Evolutionary conservation across 176 grass and related monocot genomes (phyloP), one percentile per base, ranked within the genome.

Genomic region (Aegilops speltoides): DNA sequence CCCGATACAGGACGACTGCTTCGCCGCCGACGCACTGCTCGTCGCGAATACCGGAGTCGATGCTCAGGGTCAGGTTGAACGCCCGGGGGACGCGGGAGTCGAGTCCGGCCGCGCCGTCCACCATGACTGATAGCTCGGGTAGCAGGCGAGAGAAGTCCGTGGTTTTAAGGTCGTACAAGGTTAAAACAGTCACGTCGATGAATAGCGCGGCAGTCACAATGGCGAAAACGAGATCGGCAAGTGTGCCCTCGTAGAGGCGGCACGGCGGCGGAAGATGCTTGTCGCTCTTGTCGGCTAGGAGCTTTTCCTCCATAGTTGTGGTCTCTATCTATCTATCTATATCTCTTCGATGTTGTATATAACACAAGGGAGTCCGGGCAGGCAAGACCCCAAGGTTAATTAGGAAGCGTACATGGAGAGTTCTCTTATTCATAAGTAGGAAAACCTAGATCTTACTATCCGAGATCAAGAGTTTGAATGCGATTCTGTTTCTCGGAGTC

Each of bases 61-160:
- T 64, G 24, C 16, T 17, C 61, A 80, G 0, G 78, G 61, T 80
- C 23, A 80, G 78, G 78, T 80, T 80, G 78, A 80, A 66, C 16
- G 23, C 24, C 78, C 78, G 78, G 5, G 13, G 78, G 38, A 16
- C 23, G 61, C 4, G 2, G 4, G 37, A 10, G 4, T 81, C 16
- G 23, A 81, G 19, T 19, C 62, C 38, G 15, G 62, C 20, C 8
- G 26, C 63, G 2, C 23, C 24, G 24, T 48, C 24, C 13, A 81
- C 6, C 1, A 38, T 7, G 7, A 67, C 23, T 0, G 38, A 66
- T 9, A 80, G n/a, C 61, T 45, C 15, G 4, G 70, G 70, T 26
- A 16, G 6, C 38, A 11, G 40, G 70, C 6, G 38, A 45, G 12
- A 0, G n/a, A 1, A 0, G n/a, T 73, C 70, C 22, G 14, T 8